Evolutionary conservation across 257 asterid genomes (phyloP), one percentile per base, ranked within the genome.

Genomic region (Capsicum rhomboideum): DNA sequence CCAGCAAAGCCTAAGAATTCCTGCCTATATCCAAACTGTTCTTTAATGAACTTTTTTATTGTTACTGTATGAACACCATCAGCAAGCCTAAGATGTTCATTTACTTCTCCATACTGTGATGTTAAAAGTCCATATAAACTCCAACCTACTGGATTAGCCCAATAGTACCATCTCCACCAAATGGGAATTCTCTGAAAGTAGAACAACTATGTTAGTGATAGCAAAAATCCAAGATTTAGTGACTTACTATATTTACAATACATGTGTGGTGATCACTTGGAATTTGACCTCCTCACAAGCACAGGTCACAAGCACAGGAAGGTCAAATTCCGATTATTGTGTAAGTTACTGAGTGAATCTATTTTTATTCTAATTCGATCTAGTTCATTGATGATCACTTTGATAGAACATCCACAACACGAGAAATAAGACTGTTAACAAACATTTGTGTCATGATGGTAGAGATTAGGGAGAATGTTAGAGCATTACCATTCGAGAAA

Each of bases 111-210:
- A 10, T 91, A 94, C 61, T 94, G 99, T 28, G 98, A 93, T 9
- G 98, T 91, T 29, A 95, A 83, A 58, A 95, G 95, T 4, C 99
- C 99, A 23, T 95, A 94, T 63, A 95, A 82, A 54, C 94, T 94
- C 98, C 98, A 95, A 0, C 97, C 98, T 18, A 93, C 88, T 1
- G 99, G 98, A 78, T 90, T 91, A 7, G 95, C 98, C 98, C 98
- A 95, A 86, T 93, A 95, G 64, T 94, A 95, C 99, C 99, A 95
- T 90, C 94, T 93, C 99, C 99, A 95, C 98, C 98, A 95, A 63
- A 95, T 81, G 0, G 98, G 99, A 23, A 95, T 95, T 87, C 98
- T 94, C 99, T 95, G 88, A 23, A 85, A 44, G 17, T 37, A 69
- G 61, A 55, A 23, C 34, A 69, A 26, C 1, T 40, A 42, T 10